These are phyloP conservation scores for Pelagomonas calceolata DNA, from an alignment of 108 stramenopile genomes.

Conservation along the genomic window DNA sequence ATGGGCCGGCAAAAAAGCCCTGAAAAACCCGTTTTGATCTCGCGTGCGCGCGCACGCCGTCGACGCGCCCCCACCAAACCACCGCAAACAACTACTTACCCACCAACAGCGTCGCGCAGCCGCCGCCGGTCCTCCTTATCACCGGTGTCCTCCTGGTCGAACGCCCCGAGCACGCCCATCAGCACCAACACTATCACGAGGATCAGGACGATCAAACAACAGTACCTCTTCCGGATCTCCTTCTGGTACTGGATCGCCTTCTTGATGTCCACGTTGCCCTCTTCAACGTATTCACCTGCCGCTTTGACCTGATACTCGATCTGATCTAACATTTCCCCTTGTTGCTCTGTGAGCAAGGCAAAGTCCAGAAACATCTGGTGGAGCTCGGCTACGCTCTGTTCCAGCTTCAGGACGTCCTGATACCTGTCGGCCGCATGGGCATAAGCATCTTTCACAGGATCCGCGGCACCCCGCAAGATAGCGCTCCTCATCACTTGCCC, in stretches of 20 bases:
- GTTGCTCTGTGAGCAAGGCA: constrained; percentile 94
- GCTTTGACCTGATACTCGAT: constrained; percentile 90
- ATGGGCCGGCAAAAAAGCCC: too few relatives aligned
- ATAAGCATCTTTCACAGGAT: constrained; percentile 73
- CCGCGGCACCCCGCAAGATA: constrained; percentile 75
- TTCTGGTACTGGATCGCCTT: constrained; percentile 79
- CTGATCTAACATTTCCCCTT: constrained; percentile 94
- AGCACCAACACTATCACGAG: constrained; percentile 41
- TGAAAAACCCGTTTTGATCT: too few relatives aligned
- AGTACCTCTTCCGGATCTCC: constrained; percentile 85
- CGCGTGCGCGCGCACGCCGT: too few relatives aligned
- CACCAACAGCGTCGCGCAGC: too few relatives aligned
- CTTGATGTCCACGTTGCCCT: constrained; percentile 77
- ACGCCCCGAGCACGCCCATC: constrained; percentile 34
- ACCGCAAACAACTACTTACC: too few relatives aligned
- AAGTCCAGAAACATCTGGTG: constrained; percentile 99
- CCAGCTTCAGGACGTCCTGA: constrained; percentile 92
- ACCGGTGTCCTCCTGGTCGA: not conserved
- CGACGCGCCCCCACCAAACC: too few relatives aligned
- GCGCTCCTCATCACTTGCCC: constrained; percentile 64
- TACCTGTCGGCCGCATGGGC: constrained; percentile 88
- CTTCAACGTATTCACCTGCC: constrained; percentile 86
- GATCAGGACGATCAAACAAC: constrained; percentile 50
- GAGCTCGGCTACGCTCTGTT: constrained; percentile 84
- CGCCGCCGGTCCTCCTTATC: too few relatives aligned